These are phyloP conservation scores for Lachnellula arida DNA, from an alignment of 2,329 filamentous ascomycete genomes.

Conservation along the genomic window DNA sequence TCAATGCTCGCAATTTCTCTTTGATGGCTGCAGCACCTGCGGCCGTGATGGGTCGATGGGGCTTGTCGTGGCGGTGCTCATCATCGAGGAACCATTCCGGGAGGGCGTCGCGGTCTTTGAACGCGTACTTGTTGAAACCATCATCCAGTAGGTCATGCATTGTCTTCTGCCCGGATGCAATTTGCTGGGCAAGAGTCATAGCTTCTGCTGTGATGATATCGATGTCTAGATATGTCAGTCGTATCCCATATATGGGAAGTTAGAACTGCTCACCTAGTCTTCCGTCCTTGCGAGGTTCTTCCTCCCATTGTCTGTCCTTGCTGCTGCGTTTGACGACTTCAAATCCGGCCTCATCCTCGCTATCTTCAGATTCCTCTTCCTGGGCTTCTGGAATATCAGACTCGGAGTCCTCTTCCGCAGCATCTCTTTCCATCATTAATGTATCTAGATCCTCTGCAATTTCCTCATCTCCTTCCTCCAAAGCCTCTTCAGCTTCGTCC, in stretches of 20 bases:
- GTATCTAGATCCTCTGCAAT: constrained; percentile 34
- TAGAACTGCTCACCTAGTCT: constrained; percentile 46
- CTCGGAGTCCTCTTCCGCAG: constrained; percentile 31
- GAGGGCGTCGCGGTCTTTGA: constrained; percentile 85
- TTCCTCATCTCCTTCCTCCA: constrained; percentile 39
- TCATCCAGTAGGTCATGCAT: constrained; percentile 81
- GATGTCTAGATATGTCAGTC: constrained; percentile 58
- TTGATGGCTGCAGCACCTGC: constrained; percentile 88
- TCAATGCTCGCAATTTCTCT: constrained; percentile 87
- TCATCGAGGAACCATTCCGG: constrained; percentile 99
- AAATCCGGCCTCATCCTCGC: constrained; percentile 47
- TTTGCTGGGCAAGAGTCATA: constrained; percentile 91
- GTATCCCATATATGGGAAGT: neutral
- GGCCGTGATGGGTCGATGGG: constrained; percentile 84
- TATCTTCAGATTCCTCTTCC: constrained; percentile 34
- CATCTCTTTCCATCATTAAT: constrained; percentile 31
- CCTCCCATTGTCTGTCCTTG: constrained; percentile 60
- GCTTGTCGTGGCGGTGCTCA: constrained; percentile 76
- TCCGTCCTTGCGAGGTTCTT: constrained; percentile 59
- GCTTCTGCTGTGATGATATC: constrained; percentile 99
- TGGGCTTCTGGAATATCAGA: constrained; percentile 12
- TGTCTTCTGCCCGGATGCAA: constrained; percentile 80
- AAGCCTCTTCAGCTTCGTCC: constrained; percentile 38
- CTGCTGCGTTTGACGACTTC: constrained; percentile 54
- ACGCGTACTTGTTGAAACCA: constrained; percentile 86